phyloP scores from a whole-genome alignment of 148 eudicot species.

The Heliamphora exappendiculata region DNA sequence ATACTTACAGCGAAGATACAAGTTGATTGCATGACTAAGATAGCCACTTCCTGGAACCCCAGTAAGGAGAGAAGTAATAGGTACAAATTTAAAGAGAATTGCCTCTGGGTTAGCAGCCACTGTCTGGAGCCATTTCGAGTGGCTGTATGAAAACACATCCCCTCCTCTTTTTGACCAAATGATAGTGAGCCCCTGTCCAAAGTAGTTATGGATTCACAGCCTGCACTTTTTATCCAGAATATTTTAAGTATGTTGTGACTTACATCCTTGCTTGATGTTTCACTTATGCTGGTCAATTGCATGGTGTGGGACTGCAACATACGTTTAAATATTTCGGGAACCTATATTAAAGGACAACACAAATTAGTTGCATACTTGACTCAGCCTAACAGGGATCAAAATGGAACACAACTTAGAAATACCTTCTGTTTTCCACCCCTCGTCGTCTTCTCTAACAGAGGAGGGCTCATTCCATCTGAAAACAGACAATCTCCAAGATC shows the following conservation, averaged over 20 bases:
- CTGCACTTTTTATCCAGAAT: slow-evolving; percentile 7
- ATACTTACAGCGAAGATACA: slow-evolving; percentile 84
- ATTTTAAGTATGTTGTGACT: slow-evolving; percentile 20
- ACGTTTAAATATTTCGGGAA: slow-evolving; percentile 81
- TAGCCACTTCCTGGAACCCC: slow-evolving; percentile 96
- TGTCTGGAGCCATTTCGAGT: slow-evolving; percentile 90
- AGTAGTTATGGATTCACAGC: slow-evolving; percentile 14
- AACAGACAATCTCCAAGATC: slow-evolving; percentile 90
- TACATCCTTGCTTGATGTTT: slow-evolving; percentile 90
- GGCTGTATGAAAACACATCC: slow-evolving; percentile 64
- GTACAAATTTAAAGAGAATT: slow-evolving; percentile 79
- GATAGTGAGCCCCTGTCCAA: slow-evolving; percentile 72
- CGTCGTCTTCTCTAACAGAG: slow-evolving; percentile 45
- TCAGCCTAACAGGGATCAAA: neutral
- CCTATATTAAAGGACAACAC: slow-evolving; percentile 24
- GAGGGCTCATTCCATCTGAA: slow-evolving; percentile 62
- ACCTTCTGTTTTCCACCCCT: slow-evolving; percentile 61
- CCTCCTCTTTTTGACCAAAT: slow-evolving; percentile 93
- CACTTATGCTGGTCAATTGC: slow-evolving; percentile 70
- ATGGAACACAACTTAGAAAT: neutral
- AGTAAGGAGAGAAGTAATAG: slow-evolving; percentile 85
- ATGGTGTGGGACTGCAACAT: slow-evolving; percentile 67
- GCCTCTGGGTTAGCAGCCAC: slow-evolving; percentile 84
- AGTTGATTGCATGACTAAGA: slow-evolving; percentile 93
- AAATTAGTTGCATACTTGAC: neutral